Evolutionary conservation across 2,329 filamentous ascomycete species (phyloP).

Genomic region (Shiraia sp.): DNA sequence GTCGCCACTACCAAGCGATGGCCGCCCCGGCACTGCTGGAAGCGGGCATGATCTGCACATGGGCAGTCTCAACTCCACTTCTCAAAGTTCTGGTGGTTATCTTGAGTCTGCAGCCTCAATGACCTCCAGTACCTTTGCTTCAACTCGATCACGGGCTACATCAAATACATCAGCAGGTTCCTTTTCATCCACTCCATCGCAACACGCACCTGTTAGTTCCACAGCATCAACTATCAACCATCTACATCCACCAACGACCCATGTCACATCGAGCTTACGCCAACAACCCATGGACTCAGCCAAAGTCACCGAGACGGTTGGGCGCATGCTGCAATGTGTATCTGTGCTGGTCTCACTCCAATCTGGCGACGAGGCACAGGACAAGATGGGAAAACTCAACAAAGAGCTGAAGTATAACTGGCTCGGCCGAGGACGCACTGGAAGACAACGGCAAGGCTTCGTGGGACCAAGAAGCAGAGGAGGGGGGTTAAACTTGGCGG

Average conservation of each 20-base stretch:
- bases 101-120: conserved; percentile 68
- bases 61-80: conserved; percentile 69
- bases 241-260: conserved; percentile 17
- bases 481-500: conserved; percentile 3
- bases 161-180: conserved; percentile 71
- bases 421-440: conserved; percentile 87
- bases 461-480: conserved; percentile 60
- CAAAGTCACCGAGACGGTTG: conserved; percentile 91
- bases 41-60: conserved; percentile 44
- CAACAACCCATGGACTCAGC: conserved; percentile 56
- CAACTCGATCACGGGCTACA: conserved; percentile 73
- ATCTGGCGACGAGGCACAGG: conserved; percentile 71
- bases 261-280: conserved; percentile 25
- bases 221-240: conserved; percentile 14
- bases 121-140: conserved; percentile 53
- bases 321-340: conserved; percentile 94
- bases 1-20: conserved; percentile 26
- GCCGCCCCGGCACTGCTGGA: conserved; percentile 39
- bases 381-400: conserved; percentile 80
- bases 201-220: conserved; percentile 10
- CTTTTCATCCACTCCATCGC: conserved; percentile 45
- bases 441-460: conserved; percentile 85
- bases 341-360: conserved; percentile 82
- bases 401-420: conserved; percentile 94
- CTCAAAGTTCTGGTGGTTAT: conserved; percentile 73